These are phyloP conservation scores for Aspergillus transmontanensis DNA, from an alignment of 2,329 filamentous ascomycete species.

Conservation along the genomic window DNA sequence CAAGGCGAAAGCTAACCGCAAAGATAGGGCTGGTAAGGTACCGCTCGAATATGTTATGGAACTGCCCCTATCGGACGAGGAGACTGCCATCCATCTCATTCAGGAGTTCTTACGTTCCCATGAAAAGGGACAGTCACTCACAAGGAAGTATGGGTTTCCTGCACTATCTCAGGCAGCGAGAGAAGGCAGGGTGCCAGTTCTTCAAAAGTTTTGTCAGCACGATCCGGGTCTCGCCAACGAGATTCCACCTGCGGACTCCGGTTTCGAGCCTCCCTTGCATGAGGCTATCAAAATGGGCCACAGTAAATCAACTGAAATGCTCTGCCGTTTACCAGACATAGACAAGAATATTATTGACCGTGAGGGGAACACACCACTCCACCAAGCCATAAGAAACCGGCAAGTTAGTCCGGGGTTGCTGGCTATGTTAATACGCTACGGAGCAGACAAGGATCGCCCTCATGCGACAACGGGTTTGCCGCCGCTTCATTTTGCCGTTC, in stretches of 20 bases:
- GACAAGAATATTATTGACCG: neutral
- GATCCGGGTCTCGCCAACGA: neutral
- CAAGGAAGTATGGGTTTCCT: neutral
- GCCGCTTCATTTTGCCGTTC: neutral
- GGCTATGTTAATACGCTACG: neutral
- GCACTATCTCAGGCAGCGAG: neutral
- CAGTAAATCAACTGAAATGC: neutral
- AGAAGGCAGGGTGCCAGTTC: neutral
- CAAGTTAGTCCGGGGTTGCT: neutral
- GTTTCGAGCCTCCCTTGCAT: neutral
- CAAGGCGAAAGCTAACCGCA: neutral
- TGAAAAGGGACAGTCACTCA: neutral
- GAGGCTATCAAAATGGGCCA: neutral
- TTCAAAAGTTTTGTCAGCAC: neutral
- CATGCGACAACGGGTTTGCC: neutral
- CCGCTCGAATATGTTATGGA: constrained; percentile 2
- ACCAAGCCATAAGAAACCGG: neutral
- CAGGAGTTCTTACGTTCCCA: neutral
- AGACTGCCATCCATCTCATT: neutral
- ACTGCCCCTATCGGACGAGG: neutral
- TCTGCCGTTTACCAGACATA: neutral
- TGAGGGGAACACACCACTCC: constrained; percentile 1
- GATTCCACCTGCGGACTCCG: neutral
- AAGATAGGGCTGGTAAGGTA: neutral
- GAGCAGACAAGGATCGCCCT: neutral